phyloP scores from a whole-genome alignment of 1,284 basidiomycete genomes.

The Rhodotorula sp. region DNA sequence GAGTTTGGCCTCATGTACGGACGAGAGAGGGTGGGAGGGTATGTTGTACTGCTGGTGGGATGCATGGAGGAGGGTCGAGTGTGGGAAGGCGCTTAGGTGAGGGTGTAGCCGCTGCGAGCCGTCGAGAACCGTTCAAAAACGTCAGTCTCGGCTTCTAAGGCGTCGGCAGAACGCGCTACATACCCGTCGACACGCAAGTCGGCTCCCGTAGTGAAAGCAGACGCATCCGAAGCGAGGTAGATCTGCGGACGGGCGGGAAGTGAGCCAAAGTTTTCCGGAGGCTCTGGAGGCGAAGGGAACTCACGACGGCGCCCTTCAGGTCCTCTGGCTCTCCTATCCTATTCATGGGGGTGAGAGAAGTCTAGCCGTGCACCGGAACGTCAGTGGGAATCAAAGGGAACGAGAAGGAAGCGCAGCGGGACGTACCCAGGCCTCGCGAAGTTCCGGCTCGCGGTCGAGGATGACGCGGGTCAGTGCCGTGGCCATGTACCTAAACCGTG shows the following conservation, averaged over 20 bases:
- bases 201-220: slow-evolving; percentile 78
- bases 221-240: slow-evolving; percentile 80
- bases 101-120: slow-evolving; percentile 58
- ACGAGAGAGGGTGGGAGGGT: too few species aligned
- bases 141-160: too few species aligned
- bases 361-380: not conserved
- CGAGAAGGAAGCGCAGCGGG: not conserved
- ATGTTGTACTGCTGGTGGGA: too few species aligned
- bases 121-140: not conserved
- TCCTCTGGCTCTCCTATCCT: slow-evolving; percentile 55
- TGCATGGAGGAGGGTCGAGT: too few species aligned
- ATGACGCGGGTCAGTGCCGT: slow-evolving; percentile 39
- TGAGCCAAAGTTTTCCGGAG: not conserved
- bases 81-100: slow-evolving; percentile 1
- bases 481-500: slow-evolving; percentile 44
- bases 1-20: too few species aligned
- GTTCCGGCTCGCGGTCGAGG: slow-evolving; percentile 38
- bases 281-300: slow-evolving; percentile 5
- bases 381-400: not conserved
- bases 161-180: not conserved
- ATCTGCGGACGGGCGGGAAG: slow-evolving; percentile 51
- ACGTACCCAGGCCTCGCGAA: slow-evolving; percentile 8
- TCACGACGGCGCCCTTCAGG: slow-evolving; percentile 62
- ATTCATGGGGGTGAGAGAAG: slow-evolving; percentile 72
- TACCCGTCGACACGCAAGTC: slow-evolving; percentile 77